Evolutionary conservation across 23 red algal genomes (phyloP).

Genomic region (Cyanidium caldarium): DNA sequence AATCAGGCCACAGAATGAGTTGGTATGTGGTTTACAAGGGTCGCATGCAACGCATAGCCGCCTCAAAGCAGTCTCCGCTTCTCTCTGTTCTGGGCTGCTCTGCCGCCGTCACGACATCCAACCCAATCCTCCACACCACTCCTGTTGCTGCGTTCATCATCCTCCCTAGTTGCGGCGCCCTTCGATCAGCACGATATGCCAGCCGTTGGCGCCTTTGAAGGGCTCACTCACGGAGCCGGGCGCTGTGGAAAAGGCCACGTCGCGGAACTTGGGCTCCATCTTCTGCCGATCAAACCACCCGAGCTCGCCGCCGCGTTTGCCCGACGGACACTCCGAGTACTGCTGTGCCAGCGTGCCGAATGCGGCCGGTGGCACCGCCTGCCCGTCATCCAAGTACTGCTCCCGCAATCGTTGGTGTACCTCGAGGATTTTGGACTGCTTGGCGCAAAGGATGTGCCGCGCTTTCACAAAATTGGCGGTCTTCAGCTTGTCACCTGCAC

Average conservation of each 20-base stretch:
- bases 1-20: too few relatives aligned
- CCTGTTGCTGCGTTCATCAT: too few relatives aligned
- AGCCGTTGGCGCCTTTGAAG: slow-evolving; percentile 73
- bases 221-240: slow-evolving; percentile 51
- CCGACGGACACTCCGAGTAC: slow-evolving; percentile 74
- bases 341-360: slow-evolving; percentile 22
- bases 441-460: slow-evolving; percentile 85
- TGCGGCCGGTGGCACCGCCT: slow-evolving; percentile 15
- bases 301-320: slow-evolving; percentile 70
- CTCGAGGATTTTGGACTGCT: slow-evolving; percentile 76
- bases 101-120: too few relatives aligned
- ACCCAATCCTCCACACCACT: too few relatives aligned
- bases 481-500: slow-evolving; percentile 57
- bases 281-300: slow-evolving; percentile 94
- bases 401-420: slow-evolving; percentile 48
- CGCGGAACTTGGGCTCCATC: slow-evolving; percentile 87
- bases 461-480: slow-evolving; percentile 93
- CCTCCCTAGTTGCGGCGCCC: slow-evolving; percentile 10
- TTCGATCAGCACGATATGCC: slow-evolving; percentile 61
- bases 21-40: too few relatives aligned
- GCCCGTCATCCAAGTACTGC: slow-evolving; percentile 23
- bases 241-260: slow-evolving; percentile 62
- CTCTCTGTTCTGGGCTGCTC: too few relatives aligned
- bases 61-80: too few relatives aligned
- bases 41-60: too few relatives aligned